phyloP scores from a whole-genome alignment of 1,284 basidiomycete species.

The Puccinia triticina region DNA sequence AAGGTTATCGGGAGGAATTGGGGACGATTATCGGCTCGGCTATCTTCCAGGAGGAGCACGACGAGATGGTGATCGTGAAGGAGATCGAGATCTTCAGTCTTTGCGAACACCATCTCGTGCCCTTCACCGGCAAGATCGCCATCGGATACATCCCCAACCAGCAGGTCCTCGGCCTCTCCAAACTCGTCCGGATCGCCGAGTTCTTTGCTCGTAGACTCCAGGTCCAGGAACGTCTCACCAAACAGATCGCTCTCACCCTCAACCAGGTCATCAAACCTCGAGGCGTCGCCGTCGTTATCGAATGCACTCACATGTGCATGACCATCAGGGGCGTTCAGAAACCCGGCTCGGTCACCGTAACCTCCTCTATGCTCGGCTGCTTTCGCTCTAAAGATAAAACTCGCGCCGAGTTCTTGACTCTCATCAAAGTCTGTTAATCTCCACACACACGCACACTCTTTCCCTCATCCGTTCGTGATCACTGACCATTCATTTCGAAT shows the following conservation, averaged over 20 bases:
- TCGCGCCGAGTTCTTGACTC: conserved; percentile 73
- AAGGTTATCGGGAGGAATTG: conserved; percentile 93
- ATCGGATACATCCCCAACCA: conserved; percentile 95
- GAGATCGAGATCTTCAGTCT: conserved; percentile 97
- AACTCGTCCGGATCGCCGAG: conserved; percentile 95
- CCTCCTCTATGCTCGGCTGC: conserved; percentile 98
- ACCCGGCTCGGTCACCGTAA: conserved; percentile 90
- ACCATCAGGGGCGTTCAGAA: conserved; percentile 99
- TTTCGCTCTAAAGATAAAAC: conserved; percentile 98
- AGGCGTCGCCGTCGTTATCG: conserved; percentile 84
- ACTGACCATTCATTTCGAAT: no score
- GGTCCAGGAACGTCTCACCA: conserved; percentile 96
- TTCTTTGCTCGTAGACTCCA: conserved; percentile 93
- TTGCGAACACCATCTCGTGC: conserved; percentile 98
- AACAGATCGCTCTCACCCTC: conserved; percentile 94
- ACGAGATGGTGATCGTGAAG: conserved; percentile 98
- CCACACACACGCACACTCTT: background rate
- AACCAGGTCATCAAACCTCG: conserved; percentile 95
- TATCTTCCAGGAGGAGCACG: conserved; percentile 97
- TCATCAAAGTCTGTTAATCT: conserved; percentile 51
- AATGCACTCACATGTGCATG: conserved; percentile 92
- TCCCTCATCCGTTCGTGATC: no score
- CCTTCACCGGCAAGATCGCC: conserved; percentile 93
- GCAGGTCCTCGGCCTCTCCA: conserved; percentile 93
- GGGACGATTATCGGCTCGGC: conserved; percentile 98